Evolutionary conservation across 257 asterid genomes (phyloP).

Genomic region (Prunella vulgaris): DNA sequence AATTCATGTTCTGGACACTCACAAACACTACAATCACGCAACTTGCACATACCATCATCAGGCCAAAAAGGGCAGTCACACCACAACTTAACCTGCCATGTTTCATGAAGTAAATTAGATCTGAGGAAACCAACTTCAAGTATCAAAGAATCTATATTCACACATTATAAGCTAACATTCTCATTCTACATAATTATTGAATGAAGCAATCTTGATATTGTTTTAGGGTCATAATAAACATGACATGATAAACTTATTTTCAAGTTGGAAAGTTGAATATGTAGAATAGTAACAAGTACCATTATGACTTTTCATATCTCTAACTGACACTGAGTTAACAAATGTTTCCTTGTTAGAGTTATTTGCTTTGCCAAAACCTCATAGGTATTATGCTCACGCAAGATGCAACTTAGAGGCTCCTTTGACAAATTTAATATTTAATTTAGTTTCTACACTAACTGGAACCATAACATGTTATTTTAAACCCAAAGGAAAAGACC

Average conservation of each 20-base stretch:
- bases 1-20: conserved; percentile 92
- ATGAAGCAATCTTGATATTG: not conserved
- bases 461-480: not conserved
- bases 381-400: not conserved
- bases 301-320: not conserved
- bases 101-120: conserved; percentile 20
- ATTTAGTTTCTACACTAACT: not conserved
- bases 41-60: conserved; percentile 94
- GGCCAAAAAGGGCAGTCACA: conserved; percentile 99
- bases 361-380: not conserved
- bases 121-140: conserved; percentile 10
- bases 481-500: not conserved
- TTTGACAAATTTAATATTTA: not conserved
- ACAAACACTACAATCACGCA: conserved; percentile 94
- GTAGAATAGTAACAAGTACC: not conserved
- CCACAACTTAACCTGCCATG: conserved; percentile 83
- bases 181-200: not conserved
- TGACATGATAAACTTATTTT: not conserved
- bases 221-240: conserved; percentile 2
- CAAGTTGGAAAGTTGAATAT: not conserved
- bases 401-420: not conserved
- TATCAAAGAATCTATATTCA: not conserved
- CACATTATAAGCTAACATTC: not conserved
- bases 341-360: not conserved
- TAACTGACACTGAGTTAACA: not conserved